These are phyloP conservation scores for Boletus sp. DNA, from an alignment of 768 basidiomycete genomes.

Conservation along the genomic window DNA sequence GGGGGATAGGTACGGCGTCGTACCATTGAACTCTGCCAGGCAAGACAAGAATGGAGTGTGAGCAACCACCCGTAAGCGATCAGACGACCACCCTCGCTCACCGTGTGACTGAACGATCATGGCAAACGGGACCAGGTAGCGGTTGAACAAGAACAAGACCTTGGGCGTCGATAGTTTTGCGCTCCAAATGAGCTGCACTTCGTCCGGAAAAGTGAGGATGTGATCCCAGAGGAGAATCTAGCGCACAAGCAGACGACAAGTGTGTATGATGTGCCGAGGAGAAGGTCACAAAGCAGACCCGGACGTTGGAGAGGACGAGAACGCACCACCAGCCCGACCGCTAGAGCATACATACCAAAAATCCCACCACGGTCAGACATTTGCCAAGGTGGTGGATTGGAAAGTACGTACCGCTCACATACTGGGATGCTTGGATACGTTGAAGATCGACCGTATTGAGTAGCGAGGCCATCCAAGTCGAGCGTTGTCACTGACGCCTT, in stretches of 20 bases:
- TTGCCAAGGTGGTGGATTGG: background rate
- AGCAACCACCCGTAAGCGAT: background rate
- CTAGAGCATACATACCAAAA: background rate
- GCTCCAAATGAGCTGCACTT: conserved; percentile 33
- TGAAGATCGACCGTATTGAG: background rate
- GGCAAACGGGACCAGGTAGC: conserved; percentile 30
- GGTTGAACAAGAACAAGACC: conserved; percentile 33
- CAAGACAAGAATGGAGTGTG: background rate
- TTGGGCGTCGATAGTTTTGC: conserved; percentile 29
- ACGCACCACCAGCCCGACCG: conserved; percentile 26
- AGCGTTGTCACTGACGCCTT: background rate
- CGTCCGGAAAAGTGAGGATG: conserved; percentile 32
- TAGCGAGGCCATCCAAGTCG: conserved; percentile 7
- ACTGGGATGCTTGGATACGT: conserved; percentile 17
- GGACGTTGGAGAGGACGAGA: background rate
- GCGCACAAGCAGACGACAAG: background rate
- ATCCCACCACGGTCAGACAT: background rate
- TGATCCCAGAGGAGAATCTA: conserved; percentile 36
- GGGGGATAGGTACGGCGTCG: conserved; percentile 6
- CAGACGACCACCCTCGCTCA: conserved; percentile 11
- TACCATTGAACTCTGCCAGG: conserved; percentile 24
- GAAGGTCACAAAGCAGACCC: background rate
- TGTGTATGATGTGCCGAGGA: background rate
- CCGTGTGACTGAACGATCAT: conserved; percentile 32
- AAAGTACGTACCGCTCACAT: conserved; percentile 24